These are phyloP conservation scores for Aspergillus uvarum DNA, from an alignment of 2,329 filamentous ascomycete genomes.

Conservation along the genomic window DNA sequence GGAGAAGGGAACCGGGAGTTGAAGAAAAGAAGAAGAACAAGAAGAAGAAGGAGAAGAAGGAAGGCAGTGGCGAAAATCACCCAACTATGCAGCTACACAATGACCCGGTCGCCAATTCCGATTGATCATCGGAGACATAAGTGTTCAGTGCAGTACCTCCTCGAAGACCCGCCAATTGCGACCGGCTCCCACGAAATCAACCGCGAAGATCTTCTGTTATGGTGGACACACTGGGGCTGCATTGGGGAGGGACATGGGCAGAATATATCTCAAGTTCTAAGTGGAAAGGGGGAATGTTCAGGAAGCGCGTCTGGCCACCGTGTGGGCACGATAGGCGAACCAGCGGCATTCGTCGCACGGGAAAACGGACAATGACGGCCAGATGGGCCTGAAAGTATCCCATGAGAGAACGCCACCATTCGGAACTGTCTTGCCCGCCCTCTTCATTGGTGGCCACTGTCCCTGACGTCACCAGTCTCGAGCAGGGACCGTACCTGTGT, in stretches of 20 bases:
- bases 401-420: neutral
- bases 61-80: neutral
- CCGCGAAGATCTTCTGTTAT: neutral
- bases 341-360: neutral
- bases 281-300: neutral
- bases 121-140: neutral
- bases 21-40: neutral
- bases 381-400: neutral
- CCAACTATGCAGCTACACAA: neutral
- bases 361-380: neutral
- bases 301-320: neutral
- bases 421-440: neutral
- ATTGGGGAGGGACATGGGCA: neutral
- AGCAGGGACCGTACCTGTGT: neutral
- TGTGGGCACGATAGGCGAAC: neutral
- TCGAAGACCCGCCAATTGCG: too few relatives aligned
- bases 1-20: neutral
- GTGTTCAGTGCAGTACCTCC: neutral
- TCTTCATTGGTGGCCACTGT: neutral
- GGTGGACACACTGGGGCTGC: neutral
- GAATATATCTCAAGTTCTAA: neutral
- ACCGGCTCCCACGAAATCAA: too few relatives aligned
- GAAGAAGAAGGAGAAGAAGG: neutral
- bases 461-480: neutral
- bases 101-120: neutral